Conservation (phyloP, 495 filamentous ascomycete species). For the Talaromyces stipitatus region DNA sequence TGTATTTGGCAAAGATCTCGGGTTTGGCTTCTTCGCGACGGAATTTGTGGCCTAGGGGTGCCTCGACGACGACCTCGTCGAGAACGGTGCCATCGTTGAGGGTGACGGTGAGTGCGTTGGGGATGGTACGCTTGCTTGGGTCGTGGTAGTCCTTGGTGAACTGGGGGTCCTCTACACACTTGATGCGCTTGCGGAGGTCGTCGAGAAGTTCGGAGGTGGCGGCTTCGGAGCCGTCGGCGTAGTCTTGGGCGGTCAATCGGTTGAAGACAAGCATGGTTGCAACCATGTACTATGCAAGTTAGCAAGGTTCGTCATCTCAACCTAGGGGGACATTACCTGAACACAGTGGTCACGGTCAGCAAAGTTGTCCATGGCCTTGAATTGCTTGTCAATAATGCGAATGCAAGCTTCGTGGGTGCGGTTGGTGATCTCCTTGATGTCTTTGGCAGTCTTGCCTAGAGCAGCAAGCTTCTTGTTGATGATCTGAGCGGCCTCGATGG, state of each 20-base stretch:
- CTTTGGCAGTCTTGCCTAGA: conserved; percentile 83
- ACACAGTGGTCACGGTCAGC: conserved; percentile 99
- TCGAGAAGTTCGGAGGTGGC: conserved; percentile 86
- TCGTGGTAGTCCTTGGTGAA: conserved; percentile 95
- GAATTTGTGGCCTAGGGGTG: conserved; percentile 86
- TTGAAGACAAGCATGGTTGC: conserved; percentile 90
- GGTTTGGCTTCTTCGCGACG: conserved; percentile 96
- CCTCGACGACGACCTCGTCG: conserved; percentile 88
- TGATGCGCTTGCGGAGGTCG: conserved; percentile 81
- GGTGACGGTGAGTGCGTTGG: conserved; percentile 88
- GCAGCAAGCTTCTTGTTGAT: conserved; percentile 74
- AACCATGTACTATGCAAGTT: conserved; percentile 70
- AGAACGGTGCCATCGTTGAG: conserved; percentile 92
- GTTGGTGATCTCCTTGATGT: conserved; percentile 89
- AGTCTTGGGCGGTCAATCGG: conserved; percentile 84
- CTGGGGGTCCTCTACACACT: conserved; percentile 89
- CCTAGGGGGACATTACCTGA: conserved; percentile 44
- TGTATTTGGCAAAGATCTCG: conserved; percentile 88
- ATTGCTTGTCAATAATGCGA: conserved; percentile 99
- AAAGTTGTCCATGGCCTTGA: conserved; percentile 99
- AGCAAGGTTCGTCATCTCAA: not conserved
- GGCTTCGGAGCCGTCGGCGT: conserved; percentile 83
- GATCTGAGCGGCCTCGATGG: conserved; percentile 86
- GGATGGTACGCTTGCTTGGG: conserved; percentile 85
- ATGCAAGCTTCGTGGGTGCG: conserved; percentile 97